Evolutionary conservation across 2,329 filamentous ascomycete species (phyloP), one percentile per base, ranked within the genome.

Genomic region (Dryadomyces quercivorus): DNA sequence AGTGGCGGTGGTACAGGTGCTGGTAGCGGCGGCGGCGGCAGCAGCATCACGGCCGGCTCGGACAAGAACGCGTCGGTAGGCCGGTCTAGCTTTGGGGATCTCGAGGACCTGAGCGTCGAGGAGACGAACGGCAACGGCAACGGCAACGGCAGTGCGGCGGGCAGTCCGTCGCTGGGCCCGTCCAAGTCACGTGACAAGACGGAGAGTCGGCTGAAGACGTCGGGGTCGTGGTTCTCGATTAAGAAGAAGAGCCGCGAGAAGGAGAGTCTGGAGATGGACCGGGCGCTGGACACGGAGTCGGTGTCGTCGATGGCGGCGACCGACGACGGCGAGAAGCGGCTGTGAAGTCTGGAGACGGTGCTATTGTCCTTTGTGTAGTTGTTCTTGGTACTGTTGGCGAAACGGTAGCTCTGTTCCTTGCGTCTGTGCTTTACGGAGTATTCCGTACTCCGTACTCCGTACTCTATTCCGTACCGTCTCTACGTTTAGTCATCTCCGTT

Each of bases 201-300:
- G 18, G 67, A 68, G 58, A 64, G 74, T 52, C 73, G 78, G 61
- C 74, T 76, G 56, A 72, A 70, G 54, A 38, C 53, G 43, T 48
- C 58, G 12, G 70, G 70, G 45, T 78, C 76, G 73, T 72, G 77
- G 60, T 80, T 80, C 63, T 74, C 76, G 46, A 79, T 79, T 63
- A 81, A 79, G 67, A 81, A 81, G 70, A 80, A 78, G 65, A 75
- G 72, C 59, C 78, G 74, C 60, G 76, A 79, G 47, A 78, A 76
- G 68, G 77, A 80, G 61, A 78, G 75, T 59, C 61, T 76, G 59
- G 78, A 82, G 48, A 63, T 76, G 26, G 66, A 69, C 18, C 61
- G 60, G 53, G 40, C 54, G 42, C 46, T 51, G n/a, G 59, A 61
- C 43, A 57, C 55, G 13, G 59, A 59, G 8, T 55, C 55, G 9